A percentile compares a stretch with the other conserved stretches of the same genome.
These are phyloP conservation scores for Arthrobotrys sphaeroides DNA, from an alignment of 2,329 filamentous ascomycete species.

Conservation along the genomic window DNA sequence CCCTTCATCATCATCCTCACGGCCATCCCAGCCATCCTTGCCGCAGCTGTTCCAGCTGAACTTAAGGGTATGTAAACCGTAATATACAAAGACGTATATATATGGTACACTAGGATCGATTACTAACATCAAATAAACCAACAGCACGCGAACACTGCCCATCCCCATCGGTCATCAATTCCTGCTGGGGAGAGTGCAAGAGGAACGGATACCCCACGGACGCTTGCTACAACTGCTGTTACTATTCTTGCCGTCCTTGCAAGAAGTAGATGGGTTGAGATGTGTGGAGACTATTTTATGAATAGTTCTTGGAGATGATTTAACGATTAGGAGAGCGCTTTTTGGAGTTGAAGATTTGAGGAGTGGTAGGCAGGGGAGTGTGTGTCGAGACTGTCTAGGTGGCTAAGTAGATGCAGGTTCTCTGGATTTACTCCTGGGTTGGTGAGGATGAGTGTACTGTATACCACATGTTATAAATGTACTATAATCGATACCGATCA, in stretches of 20 bases:
- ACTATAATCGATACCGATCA: too few relatives aligned
- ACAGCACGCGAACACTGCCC: slow-evolving; percentile 24
- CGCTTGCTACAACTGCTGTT: slow-evolving; percentile 36
- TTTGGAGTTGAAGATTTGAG: too few relatives aligned
- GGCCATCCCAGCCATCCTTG: slow-evolving; percentile 24
- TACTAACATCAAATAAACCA: not conserved
- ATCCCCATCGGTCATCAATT: slow-evolving; percentile 19
- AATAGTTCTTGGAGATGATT: too few relatives aligned
- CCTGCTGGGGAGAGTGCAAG: slow-evolving; percentile 37
- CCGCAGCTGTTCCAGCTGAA: slow-evolving; percentile 22
- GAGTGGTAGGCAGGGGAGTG: too few relatives aligned
- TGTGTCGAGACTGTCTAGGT: too few relatives aligned
- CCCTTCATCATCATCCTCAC: slow-evolving; percentile 31
- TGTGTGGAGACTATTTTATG: not conserved
- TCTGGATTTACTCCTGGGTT: too few relatives aligned
- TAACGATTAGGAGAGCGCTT: too few relatives aligned
- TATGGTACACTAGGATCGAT: not conserved
- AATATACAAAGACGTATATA: not conserved
- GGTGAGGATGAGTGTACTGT: too few relatives aligned
- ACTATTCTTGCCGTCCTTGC: slow-evolving; percentile 35
- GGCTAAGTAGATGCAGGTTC: too few relatives aligned
- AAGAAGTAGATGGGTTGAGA: not conserved
- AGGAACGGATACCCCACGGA: slow-evolving; percentile 14
- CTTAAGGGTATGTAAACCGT: slow-evolving; percentile 1
- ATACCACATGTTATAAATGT: too few relatives aligned